A percentile compares a stretch with the other conserved stretches of the same genome.
phyloP scores from a whole-genome alignment of 208 protist genomes.

The Perkinsela sp. region DNA sequence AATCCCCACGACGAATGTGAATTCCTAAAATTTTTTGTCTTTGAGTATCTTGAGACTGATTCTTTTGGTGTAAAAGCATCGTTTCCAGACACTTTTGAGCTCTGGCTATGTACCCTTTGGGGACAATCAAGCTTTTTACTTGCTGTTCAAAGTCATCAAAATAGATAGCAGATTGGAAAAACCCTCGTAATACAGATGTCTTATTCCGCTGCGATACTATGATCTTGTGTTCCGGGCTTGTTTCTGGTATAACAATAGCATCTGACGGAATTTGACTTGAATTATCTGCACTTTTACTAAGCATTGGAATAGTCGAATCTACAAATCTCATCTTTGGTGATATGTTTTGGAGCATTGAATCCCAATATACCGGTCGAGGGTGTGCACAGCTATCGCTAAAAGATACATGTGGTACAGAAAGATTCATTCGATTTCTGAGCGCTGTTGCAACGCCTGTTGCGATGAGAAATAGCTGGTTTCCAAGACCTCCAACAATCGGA shows the following conservation, averaged over 20 bases:
- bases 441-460: conserved; percentile 36
- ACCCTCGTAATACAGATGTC: conserved; percentile 28
- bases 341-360: conserved; percentile 16
- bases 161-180: conserved; percentile 39
- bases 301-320: neutral
- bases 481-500: conserved; percentile 29
- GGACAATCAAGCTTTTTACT: neutral
- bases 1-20: conserved; percentile 45
- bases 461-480: conserved; percentile 52
- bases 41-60: conserved; percentile 5
- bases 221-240: conserved; percentile 9
- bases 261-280: neutral
- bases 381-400: conserved; percentile 28
- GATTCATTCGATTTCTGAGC: conserved; percentile 12
- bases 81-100: too few species aligned
- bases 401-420: conserved; percentile 11
- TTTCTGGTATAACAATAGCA: conserved; percentile 20
- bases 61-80: too few species aligned
- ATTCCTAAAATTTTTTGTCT: conserved; percentile 15
- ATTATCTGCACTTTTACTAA: neutral
- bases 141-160: conserved; percentile 22
- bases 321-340: neutral
- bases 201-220: conserved; percentile 8
- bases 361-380: conserved; percentile 39
- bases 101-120: neutral